Conservation (phyloP, 2,329 filamentous ascomycete genomes). For the Chalaropsis ovoidea region DNA sequence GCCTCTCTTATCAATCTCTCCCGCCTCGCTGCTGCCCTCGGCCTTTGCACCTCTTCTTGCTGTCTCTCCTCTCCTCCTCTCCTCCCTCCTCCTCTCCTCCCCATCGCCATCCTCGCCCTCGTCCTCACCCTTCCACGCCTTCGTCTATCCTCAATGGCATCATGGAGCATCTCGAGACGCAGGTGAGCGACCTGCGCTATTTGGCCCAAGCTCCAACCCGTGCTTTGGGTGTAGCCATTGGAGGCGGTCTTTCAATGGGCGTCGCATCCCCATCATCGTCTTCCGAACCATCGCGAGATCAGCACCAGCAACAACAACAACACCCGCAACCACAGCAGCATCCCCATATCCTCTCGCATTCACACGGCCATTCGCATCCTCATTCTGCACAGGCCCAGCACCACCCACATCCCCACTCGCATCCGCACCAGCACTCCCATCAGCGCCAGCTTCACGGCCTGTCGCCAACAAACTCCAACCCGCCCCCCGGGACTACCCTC, state of each 20-base stretch:
- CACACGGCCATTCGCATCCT: constrained; percentile 13
- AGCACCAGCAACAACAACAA: constrained; percentile 32
- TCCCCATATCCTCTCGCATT: not conserved
- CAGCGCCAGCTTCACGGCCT: constrained; percentile 16
- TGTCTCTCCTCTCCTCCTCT: not conserved
- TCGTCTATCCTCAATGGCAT: constrained; percentile 25
- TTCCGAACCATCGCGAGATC: constrained; percentile 44
- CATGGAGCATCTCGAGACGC: constrained; percentile 47
- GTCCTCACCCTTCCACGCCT: not conserved
- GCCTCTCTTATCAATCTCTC: not conserved
- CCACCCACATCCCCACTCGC: constrained; percentile 11
- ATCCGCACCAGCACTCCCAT: constrained; percentile 14
- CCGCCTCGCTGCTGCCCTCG: not conserved
- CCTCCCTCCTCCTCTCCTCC: not conserved
- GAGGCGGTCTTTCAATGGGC: constrained; percentile 20
- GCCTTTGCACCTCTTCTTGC: not conserved
- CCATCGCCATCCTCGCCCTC: not conserved
- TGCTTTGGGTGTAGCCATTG: constrained; percentile 29
- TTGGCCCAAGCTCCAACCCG: constrained; percentile 36
- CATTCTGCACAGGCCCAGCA: constrained; percentile 13
- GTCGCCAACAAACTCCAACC: constrained; percentile 14
- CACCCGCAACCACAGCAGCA: constrained; percentile 20
- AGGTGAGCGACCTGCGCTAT: constrained; percentile 46
- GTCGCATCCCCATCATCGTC: constrained; percentile 34
- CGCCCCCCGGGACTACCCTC: not conserved